These are phyloP conservation scores for Novymonas esmeraldas DNA, from an alignment of 208 protist genomes.

Conservation along the genomic window DNA sequence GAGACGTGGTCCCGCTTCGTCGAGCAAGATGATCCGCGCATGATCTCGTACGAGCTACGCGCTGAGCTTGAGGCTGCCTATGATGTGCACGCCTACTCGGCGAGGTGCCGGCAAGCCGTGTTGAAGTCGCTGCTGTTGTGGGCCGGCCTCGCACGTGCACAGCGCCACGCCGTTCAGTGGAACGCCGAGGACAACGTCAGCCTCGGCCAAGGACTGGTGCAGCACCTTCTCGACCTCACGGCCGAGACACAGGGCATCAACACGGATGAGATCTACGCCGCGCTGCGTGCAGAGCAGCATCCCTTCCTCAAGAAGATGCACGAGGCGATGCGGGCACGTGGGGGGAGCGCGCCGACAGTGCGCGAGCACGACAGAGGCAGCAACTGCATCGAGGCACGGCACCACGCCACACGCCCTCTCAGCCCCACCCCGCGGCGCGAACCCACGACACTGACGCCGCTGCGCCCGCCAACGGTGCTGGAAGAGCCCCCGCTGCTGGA, in stretches of 20 bases:
- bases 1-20: constrained; percentile 16
- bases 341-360: background rate
- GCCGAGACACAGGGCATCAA: constrained; percentile 23
- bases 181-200: constrained; percentile 7
- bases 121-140: constrained; percentile 15
- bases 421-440: constrained; percentile 1
- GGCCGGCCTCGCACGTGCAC: constrained; percentile 5
- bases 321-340: background rate
- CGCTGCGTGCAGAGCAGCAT: constrained; percentile 19
- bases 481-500: constrained; percentile 1
- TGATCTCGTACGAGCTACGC: constrained; percentile 20
- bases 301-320: constrained; percentile 23
- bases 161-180: constrained; percentile 12
- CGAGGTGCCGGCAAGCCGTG: constrained; percentile 13
- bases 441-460: background rate
- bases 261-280: constrained; percentile 22
- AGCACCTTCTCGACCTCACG: constrained; percentile 23
- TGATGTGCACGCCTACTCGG: constrained; percentile 13
- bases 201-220: constrained; percentile 20
- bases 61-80: constrained; percentile 9
- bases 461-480: constrained; percentile 7
- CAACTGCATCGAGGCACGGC: background rate
- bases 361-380: background rate
- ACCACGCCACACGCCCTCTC: background rate
- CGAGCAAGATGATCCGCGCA: constrained; percentile 15